Percentiles rank a stretch among this genome's conserved stretches.
Evolutionary conservation across 805 yeast species (phyloP).

Genomic region (Candida caryicola): DNA sequence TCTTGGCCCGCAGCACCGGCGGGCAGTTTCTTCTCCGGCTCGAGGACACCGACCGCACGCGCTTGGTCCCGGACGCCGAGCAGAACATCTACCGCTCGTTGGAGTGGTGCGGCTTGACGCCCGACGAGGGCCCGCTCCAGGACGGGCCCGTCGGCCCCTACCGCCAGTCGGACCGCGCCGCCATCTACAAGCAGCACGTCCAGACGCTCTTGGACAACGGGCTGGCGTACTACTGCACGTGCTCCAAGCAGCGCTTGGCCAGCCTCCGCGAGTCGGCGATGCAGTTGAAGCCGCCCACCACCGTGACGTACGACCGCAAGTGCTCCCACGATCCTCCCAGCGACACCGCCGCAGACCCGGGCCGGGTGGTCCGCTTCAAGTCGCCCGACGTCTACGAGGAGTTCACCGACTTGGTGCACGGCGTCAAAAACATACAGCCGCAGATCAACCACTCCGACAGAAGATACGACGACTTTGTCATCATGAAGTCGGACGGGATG

Average conservation of each 20-base stretch:
- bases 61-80: conserved; percentile 83
- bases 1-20: conserved; percentile 72
- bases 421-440: conserved; percentile 71
- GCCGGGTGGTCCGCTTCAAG: conserved; percentile 67
- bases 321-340: conserved; percentile 49
- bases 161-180: conserved; percentile 76
- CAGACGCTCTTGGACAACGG: conserved; percentile 58
- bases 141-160: conserved; percentile 69
- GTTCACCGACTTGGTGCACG: conserved; percentile 76
- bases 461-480: conserved; percentile 84
- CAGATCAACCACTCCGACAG: conserved; percentile 68
- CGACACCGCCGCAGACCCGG: conserved; percentile 24
- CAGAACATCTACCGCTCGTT: conserved; percentile 71
- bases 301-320: conserved; percentile 86
- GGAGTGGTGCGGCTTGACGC: conserved; percentile 67
- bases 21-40: conserved; percentile 81
- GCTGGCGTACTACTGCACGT: conserved; percentile 81
- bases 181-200: conserved; percentile 62
- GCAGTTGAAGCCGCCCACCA: conserved; percentile 78
- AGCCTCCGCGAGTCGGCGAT: conserved; percentile 70
- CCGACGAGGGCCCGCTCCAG: conserved; percentile 79
- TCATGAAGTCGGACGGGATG: conserved; percentile 87
- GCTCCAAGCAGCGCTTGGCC: conserved; percentile 75
- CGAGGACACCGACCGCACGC: conserved; percentile 88
- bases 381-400: conserved; percentile 70